Evolutionary conservation across 2,329 filamentous ascomycete species (phyloP), one percentile per base, ranked within the genome.

Genomic region (Microcyclosporella mali): DNA sequence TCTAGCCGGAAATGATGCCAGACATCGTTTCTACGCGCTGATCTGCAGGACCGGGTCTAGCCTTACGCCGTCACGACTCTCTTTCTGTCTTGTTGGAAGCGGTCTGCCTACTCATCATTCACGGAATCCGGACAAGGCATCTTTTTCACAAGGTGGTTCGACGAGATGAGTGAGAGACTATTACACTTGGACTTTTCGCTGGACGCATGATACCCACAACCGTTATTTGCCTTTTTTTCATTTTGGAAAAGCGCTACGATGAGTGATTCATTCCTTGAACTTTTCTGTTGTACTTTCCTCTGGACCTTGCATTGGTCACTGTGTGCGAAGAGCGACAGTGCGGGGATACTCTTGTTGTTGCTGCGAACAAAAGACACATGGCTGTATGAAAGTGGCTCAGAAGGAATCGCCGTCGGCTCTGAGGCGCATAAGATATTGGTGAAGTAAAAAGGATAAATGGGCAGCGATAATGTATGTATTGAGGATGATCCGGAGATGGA

Each of bases 21-120:
- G 14, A 8, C 10, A 21, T 12, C 25, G 12, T 14, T 36, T 36
- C 16, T 19, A 19, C 4, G 33, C 33, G 21, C 21, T 25, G 21
- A 25, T 25, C 21, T 25, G 21, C 21, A 6, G 21, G 4, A 4
- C 6, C 21, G 21, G 21, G 21, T 25, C 21, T 6, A 25, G 21
- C 21, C 21, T 25, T 33, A 42, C 40, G 40, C 33, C 40, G 40
- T 42, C 33, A 42, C 40, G 40, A 42, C 25, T 37, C 33, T 37
- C 31, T 25, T 9, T 25, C 21, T 25, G 21, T 25, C 21, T 6
- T 9, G 21, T 25, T 25, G 21, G 21, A 25, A 25, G 21, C 21
- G 21, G 4, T 25, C 30, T 40, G 12, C 15, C 16, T 12, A 12
- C 11, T 21, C 18, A 17, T 36, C 9, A 17, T 4, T 6, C n/a